Percentiles rank a stretch among this genome's conserved stretches.
Conservation (phyloP, 2,329 filamentous ascomycete species). For the Aspergillus jensenii region DNA sequence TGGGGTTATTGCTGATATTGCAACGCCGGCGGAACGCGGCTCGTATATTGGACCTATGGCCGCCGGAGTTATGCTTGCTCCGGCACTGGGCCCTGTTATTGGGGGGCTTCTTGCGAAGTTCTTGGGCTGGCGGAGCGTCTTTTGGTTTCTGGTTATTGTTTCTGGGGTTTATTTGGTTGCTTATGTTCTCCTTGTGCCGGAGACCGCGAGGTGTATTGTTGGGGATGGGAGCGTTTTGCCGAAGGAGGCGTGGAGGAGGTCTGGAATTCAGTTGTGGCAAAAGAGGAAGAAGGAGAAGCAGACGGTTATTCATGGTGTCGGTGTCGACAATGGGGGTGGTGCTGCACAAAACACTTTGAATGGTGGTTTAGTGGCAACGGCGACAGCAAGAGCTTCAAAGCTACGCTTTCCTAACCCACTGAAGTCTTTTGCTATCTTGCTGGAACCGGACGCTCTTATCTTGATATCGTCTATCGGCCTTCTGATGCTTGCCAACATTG, state of each 20-base stretch:
- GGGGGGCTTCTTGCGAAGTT: constrained; percentile 65
- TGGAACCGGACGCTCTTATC: constrained; percentile 37
- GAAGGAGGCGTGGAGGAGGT: constrained; percentile 23
- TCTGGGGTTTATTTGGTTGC: constrained; percentile 49
- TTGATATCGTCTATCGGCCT: constrained; percentile 37
- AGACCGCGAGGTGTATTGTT: constrained; percentile 40
- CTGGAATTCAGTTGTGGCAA: constrained; percentile 17
- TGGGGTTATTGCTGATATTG: constrained; percentile 71
- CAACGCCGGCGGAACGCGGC: constrained; percentile 68
- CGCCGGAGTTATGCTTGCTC: constrained; percentile 54
- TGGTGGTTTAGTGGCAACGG: constrained; percentile 6
- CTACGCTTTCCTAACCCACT: constrained; percentile 48
- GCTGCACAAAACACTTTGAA: not conserved
- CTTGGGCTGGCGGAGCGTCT: constrained; percentile 67
- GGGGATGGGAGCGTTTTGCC: constrained; percentile 29
- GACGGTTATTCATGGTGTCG: not conserved
- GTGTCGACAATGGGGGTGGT: not conserved
- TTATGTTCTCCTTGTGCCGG: constrained; percentile 57
- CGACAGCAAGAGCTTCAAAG: constrained; percentile 21
- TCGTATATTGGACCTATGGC: constrained; percentile 68
- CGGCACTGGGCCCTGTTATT: constrained; percentile 58
- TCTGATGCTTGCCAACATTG: constrained; percentile 36
- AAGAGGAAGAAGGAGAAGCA: not conserved
- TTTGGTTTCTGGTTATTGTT: constrained; percentile 66
- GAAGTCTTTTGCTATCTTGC: constrained; percentile 39